Evolutionary conservation across 2,329 filamentous ascomycete genomes (phyloP).

Genomic region (Colletotrichum liaoningense): DNA sequence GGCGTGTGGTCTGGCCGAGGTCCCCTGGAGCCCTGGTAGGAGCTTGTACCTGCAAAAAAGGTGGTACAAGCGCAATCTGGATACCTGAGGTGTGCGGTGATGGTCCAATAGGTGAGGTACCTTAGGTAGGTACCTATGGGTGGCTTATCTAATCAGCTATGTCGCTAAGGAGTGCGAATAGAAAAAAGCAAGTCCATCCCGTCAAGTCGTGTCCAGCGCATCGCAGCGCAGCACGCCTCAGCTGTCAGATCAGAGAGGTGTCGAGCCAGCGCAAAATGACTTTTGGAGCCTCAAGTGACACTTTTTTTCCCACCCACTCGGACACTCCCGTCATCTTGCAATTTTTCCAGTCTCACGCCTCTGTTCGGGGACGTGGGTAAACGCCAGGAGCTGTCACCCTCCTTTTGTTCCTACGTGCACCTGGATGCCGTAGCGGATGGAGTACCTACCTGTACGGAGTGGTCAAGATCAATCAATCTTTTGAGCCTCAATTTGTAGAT

Average conservation of each 20-base stretch:
- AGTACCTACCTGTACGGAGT: not conserved
- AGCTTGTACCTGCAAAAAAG: constrained; percentile 17
- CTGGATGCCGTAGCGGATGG: not conserved
- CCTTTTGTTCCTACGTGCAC: not conserved
- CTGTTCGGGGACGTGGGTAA: not conserved
- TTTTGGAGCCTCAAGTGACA: not conserved
- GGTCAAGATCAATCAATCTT: not conserved
- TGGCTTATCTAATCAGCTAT: not conserved
- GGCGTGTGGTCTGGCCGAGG: not conserved
- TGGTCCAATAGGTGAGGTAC: not conserved
- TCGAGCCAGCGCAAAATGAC: not conserved
- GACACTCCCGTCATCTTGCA: not conserved
- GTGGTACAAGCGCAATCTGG: constrained; percentile 26
- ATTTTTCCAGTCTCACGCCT: not conserved
- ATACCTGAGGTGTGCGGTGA: not conserved
- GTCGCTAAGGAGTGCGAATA: constrained; percentile 24
- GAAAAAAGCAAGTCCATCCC: not conserved
- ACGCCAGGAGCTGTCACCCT: not conserved
- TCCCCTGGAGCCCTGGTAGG: not conserved
- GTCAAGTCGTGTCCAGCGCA: not conserved
- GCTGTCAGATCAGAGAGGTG: not conserved
- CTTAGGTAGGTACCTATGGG: not conserved
- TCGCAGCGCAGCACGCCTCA: not conserved
- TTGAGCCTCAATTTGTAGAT: not conserved
- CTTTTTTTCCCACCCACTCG: not conserved